Base-by-base conservation (phyloP, 2,329 filamentous ascomycete genomes). In the Fusarium domesticum region DNA sequence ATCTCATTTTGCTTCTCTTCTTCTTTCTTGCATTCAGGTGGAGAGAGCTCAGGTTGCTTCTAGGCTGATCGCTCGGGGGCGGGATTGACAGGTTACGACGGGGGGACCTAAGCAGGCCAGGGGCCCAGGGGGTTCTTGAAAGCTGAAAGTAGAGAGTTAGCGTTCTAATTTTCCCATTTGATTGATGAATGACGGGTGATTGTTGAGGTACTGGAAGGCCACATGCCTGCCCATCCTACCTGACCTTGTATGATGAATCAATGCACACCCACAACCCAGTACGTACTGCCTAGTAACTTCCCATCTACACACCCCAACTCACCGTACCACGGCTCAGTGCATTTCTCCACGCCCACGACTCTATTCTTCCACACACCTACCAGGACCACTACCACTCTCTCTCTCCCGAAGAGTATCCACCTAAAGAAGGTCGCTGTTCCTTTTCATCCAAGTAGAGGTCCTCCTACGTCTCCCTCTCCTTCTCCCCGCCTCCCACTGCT, bases 21-120 rank as follows among this genome's bases (percentile, higher is more conserved):
- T 28, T 28, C 35, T 43, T 42, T 59, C 53, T 57, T 39, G 47
- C 53, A 48, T 59, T 48, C 49, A 57, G 40, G 53, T 57, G 57
- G 57, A 48, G 48, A 52, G 55, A 8, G 14, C 14, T 28, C 8
- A 8, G 23, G 14, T 48, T 50, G 43, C 37, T 42, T 44, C 38
- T 53, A 56, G 56, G 52, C 49, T 60, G 57, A 60, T 60, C 57
- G 53, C 51, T 57, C 49, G 53, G 47, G 51, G 47, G 51, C 48
- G 48, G 49, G 45, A 53, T 60, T 57, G 54, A 57, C 55, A 60
- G 57, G 60, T 60, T 60, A 53, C 53, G 43, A 51, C 53, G 35
- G 33, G 50, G 18, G 19, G 35, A 28, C 23, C 23, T 28, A 28
- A n/a, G n/a, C n/a, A n/a, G n/a, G 23, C 5, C 23, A 11, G 14